Conservation (phyloP, 2,329 filamentous ascomycete species). For the Shiraia sp. region DNA sequence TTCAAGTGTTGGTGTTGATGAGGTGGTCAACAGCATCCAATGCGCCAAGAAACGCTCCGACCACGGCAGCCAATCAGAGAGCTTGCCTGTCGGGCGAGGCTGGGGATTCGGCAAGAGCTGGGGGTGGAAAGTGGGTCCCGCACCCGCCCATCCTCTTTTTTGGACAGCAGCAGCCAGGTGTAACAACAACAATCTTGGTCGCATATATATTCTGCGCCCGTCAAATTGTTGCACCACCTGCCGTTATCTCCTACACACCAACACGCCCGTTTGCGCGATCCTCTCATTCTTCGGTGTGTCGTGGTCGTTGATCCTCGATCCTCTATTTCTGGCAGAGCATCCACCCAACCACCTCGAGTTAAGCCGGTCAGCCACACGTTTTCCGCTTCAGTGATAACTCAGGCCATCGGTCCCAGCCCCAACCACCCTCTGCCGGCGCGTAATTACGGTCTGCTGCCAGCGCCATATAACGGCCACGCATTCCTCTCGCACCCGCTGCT, state of each 20-base stretch:
- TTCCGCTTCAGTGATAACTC: constrained; percentile 14
- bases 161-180: background rate
- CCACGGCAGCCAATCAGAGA: no score
- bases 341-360: constrained; percentile 22
- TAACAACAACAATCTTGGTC: constrained; percentile 1
- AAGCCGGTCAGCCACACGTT: constrained; percentile 15
- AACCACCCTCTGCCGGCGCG: constrained; percentile 19
- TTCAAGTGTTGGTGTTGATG: no score
- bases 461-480: constrained; percentile 29
- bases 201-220: background rate
- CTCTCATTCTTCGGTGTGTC: background rate
- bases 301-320: background rate
- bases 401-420: constrained; percentile 11
- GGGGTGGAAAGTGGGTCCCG: background rate
- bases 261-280: background rate
- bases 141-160: background rate
- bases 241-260: background rate
- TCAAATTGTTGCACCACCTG: background rate
- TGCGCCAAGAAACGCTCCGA: no score
- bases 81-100: no score
- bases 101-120: background rate
- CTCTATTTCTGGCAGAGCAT: background rate
- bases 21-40: no score
- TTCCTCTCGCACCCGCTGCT: constrained; percentile 19
- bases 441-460: constrained; percentile 17